phyloP scores from a whole-genome alignment of 768 basidiomycete species.

The Trametopsis cervina region DNA sequence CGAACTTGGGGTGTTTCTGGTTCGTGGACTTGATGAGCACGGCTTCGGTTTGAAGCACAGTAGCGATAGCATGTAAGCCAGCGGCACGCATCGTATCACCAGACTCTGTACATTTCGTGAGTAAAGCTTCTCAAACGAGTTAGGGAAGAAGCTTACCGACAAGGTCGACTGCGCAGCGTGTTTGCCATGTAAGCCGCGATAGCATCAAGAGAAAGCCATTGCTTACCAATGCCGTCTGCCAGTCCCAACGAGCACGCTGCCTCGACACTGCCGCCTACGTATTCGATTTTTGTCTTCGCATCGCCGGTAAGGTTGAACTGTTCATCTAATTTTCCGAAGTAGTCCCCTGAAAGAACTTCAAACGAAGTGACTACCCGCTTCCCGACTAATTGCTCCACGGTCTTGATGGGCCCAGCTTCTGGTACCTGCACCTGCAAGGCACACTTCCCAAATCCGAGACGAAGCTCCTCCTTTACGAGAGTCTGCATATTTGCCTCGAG shows the following conservation, averaged over 20 bases:
- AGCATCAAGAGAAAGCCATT: background rate
- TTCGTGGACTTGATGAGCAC: conserved; percentile 81
- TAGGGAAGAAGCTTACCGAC: conserved; percentile 61
- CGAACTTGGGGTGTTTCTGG: conserved; percentile 55
- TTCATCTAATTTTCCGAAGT: conserved; percentile 65
- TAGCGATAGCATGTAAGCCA: conserved; percentile 89
- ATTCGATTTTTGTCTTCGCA: conserved; percentile 76
- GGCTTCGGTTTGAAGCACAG: conserved; percentile 80
- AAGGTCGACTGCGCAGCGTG: conserved; percentile 68
- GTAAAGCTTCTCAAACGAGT: background rate
- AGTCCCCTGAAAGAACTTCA: conserved; percentile 75
- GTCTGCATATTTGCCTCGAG: conserved; percentile 81
- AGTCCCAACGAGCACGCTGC: conserved; percentile 95
- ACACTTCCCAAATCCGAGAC: conserved; percentile 91
- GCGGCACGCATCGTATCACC: conserved; percentile 99
- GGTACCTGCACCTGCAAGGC: conserved; percentile 88
- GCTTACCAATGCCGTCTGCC: conserved; percentile 92
- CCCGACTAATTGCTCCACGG: conserved; percentile 75
- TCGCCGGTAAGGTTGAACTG: conserved; percentile 44
- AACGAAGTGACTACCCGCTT: conserved; percentile 94
- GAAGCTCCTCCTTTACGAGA: conserved; percentile 71
- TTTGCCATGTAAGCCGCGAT: background rate
- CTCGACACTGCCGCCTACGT: conserved; percentile 96
- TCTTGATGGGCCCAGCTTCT: conserved; percentile 60
- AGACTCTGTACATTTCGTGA: conserved; percentile 56